A percentile compares a stretch with the other conserved stretches of the same genome.
Conservation (phyloP, 2,329 filamentous ascomycete genomes). For the Trichophyton equinum region DNA sequence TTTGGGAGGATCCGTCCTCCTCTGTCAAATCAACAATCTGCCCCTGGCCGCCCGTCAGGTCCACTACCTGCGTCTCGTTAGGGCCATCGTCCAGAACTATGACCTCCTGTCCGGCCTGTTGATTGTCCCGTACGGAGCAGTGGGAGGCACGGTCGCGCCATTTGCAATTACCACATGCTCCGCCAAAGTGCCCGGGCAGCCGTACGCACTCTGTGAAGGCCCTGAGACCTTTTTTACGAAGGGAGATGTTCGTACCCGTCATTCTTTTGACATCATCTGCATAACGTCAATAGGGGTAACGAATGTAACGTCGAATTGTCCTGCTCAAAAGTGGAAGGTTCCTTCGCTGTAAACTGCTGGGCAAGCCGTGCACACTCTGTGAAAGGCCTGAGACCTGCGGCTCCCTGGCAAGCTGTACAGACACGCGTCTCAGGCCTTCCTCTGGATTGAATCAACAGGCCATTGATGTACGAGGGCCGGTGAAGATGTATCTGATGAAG, state of each 20-base stretch:
- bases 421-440: neutral
- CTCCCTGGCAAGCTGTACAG: neutral
- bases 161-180: conserved; percentile 5
- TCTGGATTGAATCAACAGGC: neutral
- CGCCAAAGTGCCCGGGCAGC: no score
- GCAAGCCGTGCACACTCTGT: conserved; percentile 5
- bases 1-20: neutral
- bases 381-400: neutral
- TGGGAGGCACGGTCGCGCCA: conserved; percentile 4
- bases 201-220: no score
- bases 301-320: no score
- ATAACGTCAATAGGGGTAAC: no score
- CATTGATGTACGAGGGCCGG: neutral
- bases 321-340: no score
- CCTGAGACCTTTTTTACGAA: no score
- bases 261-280: no score
- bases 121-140: conserved; percentile 5
- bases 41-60: neutral
- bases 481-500: neutral
- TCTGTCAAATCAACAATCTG: neutral
- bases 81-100: neutral
- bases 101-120: neutral
- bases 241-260: no score
- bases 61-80: neutral
- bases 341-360: neutral